Percentiles rank a stretch among this genome's conserved stretches.
Conservation (phyloP, 805 yeast species). For the Groenewaldozyma tartarivorans region DNA sequence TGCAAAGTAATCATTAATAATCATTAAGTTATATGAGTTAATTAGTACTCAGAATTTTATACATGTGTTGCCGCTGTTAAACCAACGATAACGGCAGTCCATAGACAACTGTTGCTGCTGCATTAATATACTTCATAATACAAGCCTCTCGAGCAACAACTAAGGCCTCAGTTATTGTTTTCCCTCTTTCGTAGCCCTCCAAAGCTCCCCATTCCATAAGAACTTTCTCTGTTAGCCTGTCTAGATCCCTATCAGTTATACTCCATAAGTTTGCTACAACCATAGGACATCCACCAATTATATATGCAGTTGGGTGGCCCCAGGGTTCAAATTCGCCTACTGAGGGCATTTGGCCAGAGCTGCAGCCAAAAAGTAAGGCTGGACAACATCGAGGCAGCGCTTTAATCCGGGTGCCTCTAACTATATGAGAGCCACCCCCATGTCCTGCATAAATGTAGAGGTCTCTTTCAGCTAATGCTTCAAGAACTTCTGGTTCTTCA, state of each 20-base stretch:
- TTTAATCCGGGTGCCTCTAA: conserved; percentile 47
- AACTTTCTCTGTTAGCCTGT: conserved; percentile 55
- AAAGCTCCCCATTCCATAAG: conserved; percentile 61
- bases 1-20: too few species aligned
- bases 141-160: conserved; percentile 56
- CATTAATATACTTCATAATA: conserved; percentile 65
- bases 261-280: conserved; percentile 88
- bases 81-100: conserved; percentile 78
- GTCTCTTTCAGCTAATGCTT: conserved; percentile 34
- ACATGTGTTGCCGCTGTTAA: too few species aligned
- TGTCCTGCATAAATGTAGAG: conserved; percentile 82
- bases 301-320: conserved; percentile 69
- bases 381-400: conserved; percentile 30
- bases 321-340: conserved; percentile 55
- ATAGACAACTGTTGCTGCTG: conserved; percentile 86
- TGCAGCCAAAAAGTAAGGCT: conserved; percentile 71
- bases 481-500: conserved; percentile 40
- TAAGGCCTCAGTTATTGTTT: conserved; percentile 48
- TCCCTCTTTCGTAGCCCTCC: conserved; percentile 17
- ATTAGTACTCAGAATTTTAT: too few species aligned
- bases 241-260: conserved; percentile 93
- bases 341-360: conserved; percentile 62
- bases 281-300: conserved; percentile 75
- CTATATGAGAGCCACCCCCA: conserved; percentile 89
- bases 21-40: too few species aligned